phyloP scores from a whole-genome alignment of 495 filamentous ascomycete genomes.

The Echria macrotheca region DNA sequence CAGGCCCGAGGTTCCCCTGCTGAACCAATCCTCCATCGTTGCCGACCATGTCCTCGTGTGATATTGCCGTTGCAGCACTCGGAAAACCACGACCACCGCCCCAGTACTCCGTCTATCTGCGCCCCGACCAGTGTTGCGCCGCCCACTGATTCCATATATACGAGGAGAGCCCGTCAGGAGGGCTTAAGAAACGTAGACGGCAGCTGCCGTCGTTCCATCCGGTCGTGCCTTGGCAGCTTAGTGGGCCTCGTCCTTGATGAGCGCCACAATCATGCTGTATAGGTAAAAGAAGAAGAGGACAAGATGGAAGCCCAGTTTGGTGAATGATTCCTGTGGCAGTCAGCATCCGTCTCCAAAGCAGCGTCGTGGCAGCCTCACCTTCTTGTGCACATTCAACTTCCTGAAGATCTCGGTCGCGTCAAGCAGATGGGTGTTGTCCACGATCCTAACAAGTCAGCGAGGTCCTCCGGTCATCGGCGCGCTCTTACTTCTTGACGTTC shows the following conservation, averaged over 20 bases:
- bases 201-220: no score
- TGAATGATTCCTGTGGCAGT: slow-evolving; percentile 79
- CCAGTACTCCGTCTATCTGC: neutral
- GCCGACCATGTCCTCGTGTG: no score
- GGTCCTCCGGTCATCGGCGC: neutral
- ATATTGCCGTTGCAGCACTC: no score
- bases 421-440: slow-evolving; percentile 92
- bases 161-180: no score
- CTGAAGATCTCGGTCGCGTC: slow-evolving; percentile 99
- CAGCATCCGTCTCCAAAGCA: neutral
- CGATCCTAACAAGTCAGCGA: slow-evolving; percentile 58
- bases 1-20: no score
- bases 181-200: no score
- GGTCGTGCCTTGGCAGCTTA: no score
- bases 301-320: slow-evolving; percentile 98
- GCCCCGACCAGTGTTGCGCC: no score
- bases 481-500: slow-evolving; percentile 91
- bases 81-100: no score
- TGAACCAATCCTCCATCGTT: no score
- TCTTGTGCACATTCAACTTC: slow-evolving; percentile 98
- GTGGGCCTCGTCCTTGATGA: slow-evolving; percentile 92
- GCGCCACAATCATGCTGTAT: slow-evolving; percentile 98
- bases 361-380: slow-evolving; percentile 51
- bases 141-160: no score
- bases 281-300: slow-evolving; percentile 99